Conservation (phyloP, 805 yeast genomes). For the Grigorovia transvaalensis region DNA sequence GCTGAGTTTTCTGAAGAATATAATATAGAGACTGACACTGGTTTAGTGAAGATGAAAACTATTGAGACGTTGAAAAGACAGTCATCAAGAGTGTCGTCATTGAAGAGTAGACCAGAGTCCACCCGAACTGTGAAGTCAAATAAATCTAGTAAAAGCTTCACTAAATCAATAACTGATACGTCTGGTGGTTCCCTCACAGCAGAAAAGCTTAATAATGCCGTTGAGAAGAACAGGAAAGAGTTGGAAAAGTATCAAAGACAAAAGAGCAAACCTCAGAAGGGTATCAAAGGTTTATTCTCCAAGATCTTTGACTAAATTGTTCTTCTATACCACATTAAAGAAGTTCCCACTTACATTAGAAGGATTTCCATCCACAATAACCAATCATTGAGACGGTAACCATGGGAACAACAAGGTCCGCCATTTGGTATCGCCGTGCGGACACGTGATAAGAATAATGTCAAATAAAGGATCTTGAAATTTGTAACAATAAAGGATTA, state of each 20-base stretch:
- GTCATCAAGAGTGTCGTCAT: slow-evolving; percentile 12
- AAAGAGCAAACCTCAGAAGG: slow-evolving; percentile 10
- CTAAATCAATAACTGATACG: background rate
- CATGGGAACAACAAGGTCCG: too few species aligned
- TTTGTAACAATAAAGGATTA: background rate
- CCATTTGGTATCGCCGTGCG: too few species aligned
- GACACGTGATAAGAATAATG: too few species aligned
- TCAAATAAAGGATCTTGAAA: too few species aligned
- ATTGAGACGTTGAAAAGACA: slow-evolving; percentile 43
- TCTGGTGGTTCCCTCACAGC: slow-evolving; percentile 8
- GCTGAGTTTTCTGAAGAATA: slow-evolving; percentile 56
- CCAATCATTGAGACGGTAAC: too few species aligned
- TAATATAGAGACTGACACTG: slow-evolving; percentile 54
- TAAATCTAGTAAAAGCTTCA: background rate
- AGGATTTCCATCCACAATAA: too few species aligned
- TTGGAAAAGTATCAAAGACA: slow-evolving; percentile 20
- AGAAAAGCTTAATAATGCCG: slow-evolving; percentile 21
- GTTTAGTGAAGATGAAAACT: slow-evolving; percentile 50
- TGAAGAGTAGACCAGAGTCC: slow-evolving; percentile 1
- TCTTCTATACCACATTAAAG: background rate
- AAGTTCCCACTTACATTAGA: too few species aligned
- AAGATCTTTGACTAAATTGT: slow-evolving; percentile 11
- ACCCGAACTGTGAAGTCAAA: background rate
- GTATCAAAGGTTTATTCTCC: slow-evolving; percentile 18
- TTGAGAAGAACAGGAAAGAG: slow-evolving; percentile 25